phyloP scores from a whole-genome alignment of 2,329 filamentous ascomycete species.

The Colletotrichum cordylinicola region DNA sequence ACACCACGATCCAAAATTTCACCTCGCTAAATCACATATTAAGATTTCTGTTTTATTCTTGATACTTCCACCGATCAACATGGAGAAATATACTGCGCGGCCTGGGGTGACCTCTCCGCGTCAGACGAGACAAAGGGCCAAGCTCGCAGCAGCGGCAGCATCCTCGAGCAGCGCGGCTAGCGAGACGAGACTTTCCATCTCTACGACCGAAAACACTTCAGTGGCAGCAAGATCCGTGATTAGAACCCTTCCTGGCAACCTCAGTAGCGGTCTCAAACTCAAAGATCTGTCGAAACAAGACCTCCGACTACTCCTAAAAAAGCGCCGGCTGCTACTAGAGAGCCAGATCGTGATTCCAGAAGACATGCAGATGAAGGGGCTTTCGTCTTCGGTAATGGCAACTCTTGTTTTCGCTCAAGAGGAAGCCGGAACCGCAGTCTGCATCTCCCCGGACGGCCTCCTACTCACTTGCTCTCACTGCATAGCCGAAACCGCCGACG shows the following conservation, averaged over 20 bases:
- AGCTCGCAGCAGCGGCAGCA: neutral
- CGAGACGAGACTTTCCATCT: too few species aligned
- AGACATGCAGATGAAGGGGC: neutral
- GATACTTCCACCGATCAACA: neutral
- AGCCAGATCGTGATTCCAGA: neutral
- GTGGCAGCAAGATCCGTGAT: neutral
- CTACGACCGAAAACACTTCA: neutral
- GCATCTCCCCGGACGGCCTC: conserved; percentile 47
- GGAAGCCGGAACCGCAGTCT: conserved; percentile 57
- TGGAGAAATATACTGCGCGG: neutral
- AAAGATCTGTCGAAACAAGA: conserved; percentile 12
- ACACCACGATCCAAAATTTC: neutral
- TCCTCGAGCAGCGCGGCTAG: neutral
- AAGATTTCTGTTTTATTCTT: neutral
- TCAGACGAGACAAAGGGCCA: neutral
- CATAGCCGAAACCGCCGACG: conserved; percentile 44
- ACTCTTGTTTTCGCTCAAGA: conserved; percentile 54
- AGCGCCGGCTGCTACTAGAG: neutral
- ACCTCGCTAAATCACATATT: too few species aligned
- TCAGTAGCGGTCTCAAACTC: neutral
- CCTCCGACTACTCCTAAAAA: conserved; percentile 7
- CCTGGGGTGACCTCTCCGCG: neutral
- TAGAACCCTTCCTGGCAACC: neutral
- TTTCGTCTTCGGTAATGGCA: conserved; percentile 18
- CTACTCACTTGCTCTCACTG: conserved; percentile 58